A percentile compares a stretch with the other conserved stretches of the same genome.
Evolutionary conservation across 495 filamentous ascomycete genomes (phyloP).

Genomic region (Symbiotaphrina buchneri): DNA sequence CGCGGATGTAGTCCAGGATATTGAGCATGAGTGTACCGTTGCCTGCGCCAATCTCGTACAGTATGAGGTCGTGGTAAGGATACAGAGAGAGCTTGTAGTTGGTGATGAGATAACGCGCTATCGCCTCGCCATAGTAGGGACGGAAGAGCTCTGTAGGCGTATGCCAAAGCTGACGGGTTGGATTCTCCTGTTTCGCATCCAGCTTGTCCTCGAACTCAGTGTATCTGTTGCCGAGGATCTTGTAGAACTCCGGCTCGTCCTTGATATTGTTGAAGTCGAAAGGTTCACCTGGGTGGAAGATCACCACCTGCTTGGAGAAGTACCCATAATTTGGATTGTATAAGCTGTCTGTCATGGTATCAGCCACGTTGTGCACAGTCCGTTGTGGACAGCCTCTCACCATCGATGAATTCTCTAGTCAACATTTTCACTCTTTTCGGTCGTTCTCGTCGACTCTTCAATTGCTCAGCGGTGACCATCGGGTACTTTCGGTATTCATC

Average conservation of each 20-base stretch:
- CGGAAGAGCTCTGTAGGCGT: conserved; percentile 94
- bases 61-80: conserved; percentile 90
- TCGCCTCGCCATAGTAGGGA: conserved; percentile 91
- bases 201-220: conserved; percentile 74
- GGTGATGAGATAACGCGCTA: conserved; percentile 77
- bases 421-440: conserved; percentile 89
- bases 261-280: conserved; percentile 67
- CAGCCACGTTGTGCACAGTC: too few species aligned
- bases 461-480: conserved; percentile 56
- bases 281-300: conserved; percentile 82
- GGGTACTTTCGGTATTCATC: conserved; percentile 65
- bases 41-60: conserved; percentile 96
- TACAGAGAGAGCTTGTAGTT: conserved; percentile 91
- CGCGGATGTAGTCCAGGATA: conserved; percentile 88
- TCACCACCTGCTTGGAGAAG: conserved; percentile 92
- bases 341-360: conserved; percentile 44
- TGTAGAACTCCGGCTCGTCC: conserved; percentile 68
- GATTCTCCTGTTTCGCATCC: conserved; percentile 43
- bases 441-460: conserved; percentile 47
- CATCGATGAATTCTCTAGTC: conserved; percentile 91
- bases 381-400: conserved; percentile 22
- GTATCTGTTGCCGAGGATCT: conserved; percentile 54
- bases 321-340: conserved; percentile 98
- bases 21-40: conserved; percentile 97
- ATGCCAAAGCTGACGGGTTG: conserved; percentile 87